Evolutionary conservation across 495 filamentous ascomycete species (phyloP), one percentile per base, ranked within the genome.

Genomic region (Penicillium longicatenatum): DNA sequence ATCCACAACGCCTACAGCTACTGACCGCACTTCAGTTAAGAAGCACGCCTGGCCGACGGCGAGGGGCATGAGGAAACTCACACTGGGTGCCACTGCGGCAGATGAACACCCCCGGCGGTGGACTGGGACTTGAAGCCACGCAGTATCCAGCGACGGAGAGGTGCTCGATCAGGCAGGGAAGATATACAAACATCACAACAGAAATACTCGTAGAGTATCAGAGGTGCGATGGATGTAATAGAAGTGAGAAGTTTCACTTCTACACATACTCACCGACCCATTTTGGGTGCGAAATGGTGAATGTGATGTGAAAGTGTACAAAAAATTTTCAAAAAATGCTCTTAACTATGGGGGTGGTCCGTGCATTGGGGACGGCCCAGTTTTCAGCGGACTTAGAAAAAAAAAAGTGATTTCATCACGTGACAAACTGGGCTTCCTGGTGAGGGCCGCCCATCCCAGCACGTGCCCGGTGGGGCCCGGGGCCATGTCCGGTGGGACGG

Each of bases 211-310:
- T 26, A 22, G 16, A 51, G 48, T 11, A 21, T 20, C n/a, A 31
- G 2, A 11, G 48, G 22, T 22, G 16, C 6, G 4, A 9, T 33
- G 29, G 11, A 6, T 8, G n/a, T 10, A 26, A 21, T 11, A 50
- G 29, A 35, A 9, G 4, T 11, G 48, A 50, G 48, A 6, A 24
- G 19, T 33, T 58, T 65, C 45, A 9, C 21, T 42, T 64, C 48
- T 58, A 59, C 56, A 68, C 33, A 63, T 49, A 66, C 57, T 46
- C 61, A 52, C 58, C 64, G 60, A 63, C 47, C 11, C 14, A 17
- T 12, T 48, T 64, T 64, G 30, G 51, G n/a, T 30, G 5, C 17
- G n/a, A 42, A 22, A 41, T 19, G 21, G 48, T 29, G 22, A 31
- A 35, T 20, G 37, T 56, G 7, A 42, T 42, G 54, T 49, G 14